A percentile compares a stretch with the other conserved stretches of the same genome.
These are phyloP conservation scores for Coemansia sp. DNA, from an alignment of 192 early-diverging fungal species.

Conservation along the genomic window DNA sequence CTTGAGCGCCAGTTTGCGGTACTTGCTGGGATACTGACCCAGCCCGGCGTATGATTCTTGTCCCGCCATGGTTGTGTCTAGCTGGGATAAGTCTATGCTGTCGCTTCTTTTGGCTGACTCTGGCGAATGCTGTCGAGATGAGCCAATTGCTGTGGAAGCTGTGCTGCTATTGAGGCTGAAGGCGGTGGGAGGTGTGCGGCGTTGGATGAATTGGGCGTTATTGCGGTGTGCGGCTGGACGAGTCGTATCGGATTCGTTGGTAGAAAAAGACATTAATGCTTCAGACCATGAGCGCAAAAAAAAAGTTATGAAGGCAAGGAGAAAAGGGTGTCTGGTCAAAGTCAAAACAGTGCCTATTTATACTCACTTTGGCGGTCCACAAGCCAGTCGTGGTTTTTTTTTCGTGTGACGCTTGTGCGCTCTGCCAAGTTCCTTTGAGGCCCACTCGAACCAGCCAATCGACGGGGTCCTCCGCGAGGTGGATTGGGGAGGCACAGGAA, in stretches of 20 bases:
- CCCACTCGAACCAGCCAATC: neutral
- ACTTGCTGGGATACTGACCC: slow-evolving; percentile 42
- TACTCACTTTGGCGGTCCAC: neutral
- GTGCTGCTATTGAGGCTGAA: neutral
- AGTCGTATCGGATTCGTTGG: neutral
- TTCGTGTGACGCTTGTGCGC: neutral
- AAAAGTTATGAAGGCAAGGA: neutral
- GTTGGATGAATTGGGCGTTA: slow-evolving; percentile 1
- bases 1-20: slow-evolving; percentile 13
- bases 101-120: slow-evolving; percentile 2
- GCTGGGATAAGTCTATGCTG: slow-evolving; percentile 10
- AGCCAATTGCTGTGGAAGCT: slow-evolving; percentile 4
- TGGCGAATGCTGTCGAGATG: slow-evolving; percentile 11
- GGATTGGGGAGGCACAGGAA: neutral
- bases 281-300: neutral
- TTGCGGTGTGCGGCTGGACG: neutral
- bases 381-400: neutral
- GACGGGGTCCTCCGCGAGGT: neutral
- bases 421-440: neutral
- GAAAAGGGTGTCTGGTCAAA: neutral
- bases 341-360: neutral
- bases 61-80: slow-evolving; percentile 8
- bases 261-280: slow-evolving; percentile 2
- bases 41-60: slow-evolving; percentile 23
- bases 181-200: neutral